Base-by-base conservation (phyloP, 805 yeast species). In the Kregervanrija pseudodelftensis region DNA sequence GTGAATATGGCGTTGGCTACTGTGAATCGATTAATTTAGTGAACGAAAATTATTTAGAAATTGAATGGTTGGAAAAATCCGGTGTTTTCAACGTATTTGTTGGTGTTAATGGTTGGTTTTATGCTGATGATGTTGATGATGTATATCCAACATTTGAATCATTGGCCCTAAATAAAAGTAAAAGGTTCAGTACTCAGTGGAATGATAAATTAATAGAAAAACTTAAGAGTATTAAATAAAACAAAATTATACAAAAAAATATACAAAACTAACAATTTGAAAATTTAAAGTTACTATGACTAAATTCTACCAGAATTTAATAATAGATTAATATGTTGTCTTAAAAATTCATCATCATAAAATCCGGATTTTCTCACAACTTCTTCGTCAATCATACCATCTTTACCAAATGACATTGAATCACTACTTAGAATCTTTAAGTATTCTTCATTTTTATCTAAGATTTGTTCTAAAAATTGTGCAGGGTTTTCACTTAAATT, bases 371-470 rank as follows among this genome's bases (percentile, higher is more conserved):
- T 77, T 67, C 99, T 79, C 5, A 88, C 95, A 15, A 77, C 71
- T 59, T 90, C 97, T 66, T 91, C 97, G 59, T 85, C 93, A 55
- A 58, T 49, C 17, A 54, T 37, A 16, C 64, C 67, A 30, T 58
- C 60, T 16, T 52, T 51, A n/a, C 63, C 65, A 42, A 54, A 59
- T 2, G 66, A 57, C 45, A 66, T 59, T 28, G 69, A 63, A 51
- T 93, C 98, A 52, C 95, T 89, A 48, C 88, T 77, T 51, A 93
- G 72, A 11, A 91, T 85, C 65, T 85, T 89, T 57, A 93, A 72
- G 40, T 91, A 85, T 48, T 88, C 86, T 12, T 88, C 72, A 62
- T 93, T 95, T 37, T 88, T 82, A 37, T 80, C 83, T 49, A 81
- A 70, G 76, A 95, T 85, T 42, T 78, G 73, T 44, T 81, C 71